Base-by-base conservation (phyloP, 306 rosid species). In the Trifolium repens region DNA sequence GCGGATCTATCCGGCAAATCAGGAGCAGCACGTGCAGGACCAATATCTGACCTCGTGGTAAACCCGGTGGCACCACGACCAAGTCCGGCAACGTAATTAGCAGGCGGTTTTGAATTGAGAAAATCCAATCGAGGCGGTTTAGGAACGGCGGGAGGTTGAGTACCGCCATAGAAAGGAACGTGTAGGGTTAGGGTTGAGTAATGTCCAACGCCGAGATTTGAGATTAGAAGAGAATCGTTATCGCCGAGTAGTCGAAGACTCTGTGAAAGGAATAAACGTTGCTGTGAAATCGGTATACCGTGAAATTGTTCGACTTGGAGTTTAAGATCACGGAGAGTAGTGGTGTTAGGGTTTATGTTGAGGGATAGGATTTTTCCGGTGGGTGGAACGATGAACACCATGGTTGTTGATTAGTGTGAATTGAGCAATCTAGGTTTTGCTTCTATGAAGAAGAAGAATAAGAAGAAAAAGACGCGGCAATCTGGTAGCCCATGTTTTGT, bases 301-400 rank as follows among this genome's bases (percentile, higher is more conserved):
- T 84, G 77, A 42, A 42, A 62, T 53, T 22, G 75, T 53, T 89
- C 83, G 67, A 93, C 84, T 11, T 86, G 80, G 22, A 46, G 82
- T 83, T 90, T 87, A n/a, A 93, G 81, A 70, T 17, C 40, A 10
- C 44, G 71, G 78, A 93, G 89, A 27, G 94, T 81, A 67, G 96
- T 87, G 69, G 90, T 67, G n/a, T 70, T 67, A 7, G 94, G 96
- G 82, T 93, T 67, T 49, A 89, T 17, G 70, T 87, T 82, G 15
- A 90, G 43, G 59, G 83, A 47, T 77, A 90, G 34, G 78, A 94
- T 90, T 85, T 58, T 87, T 27, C 80, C 83, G 40, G 76, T 82
- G 15, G 93, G 93, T 57, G 87, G 70, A 3, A 85, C 73, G 24
- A 93, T 32, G 71, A 93, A 90, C 80, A 90, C 91, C 98, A 93